phyloP scores from a whole-genome alignment of 2,329 filamentous ascomycete genomes.

The Fusarium ambrosium region DNA sequence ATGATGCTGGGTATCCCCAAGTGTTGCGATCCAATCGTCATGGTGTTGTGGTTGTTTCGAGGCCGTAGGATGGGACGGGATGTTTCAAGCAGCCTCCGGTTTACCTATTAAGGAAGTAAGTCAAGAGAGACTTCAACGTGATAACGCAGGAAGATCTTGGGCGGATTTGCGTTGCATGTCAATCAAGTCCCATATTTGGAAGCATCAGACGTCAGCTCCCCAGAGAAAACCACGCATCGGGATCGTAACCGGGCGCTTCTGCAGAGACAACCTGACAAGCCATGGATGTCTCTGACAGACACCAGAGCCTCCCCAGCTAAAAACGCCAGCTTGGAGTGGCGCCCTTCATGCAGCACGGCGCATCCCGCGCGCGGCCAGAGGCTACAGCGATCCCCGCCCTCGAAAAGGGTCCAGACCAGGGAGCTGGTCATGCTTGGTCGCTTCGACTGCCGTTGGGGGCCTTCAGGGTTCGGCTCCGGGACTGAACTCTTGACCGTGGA shows the following conservation, averaged over 20 bases:
- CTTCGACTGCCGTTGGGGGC: conserved; percentile 4
- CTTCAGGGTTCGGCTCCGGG: conserved; percentile 1
- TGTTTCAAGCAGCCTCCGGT: conserved; percentile 17
- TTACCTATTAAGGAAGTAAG: conserved; percentile 29
- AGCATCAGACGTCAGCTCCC: conserved; percentile 14
- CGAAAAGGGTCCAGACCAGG: conserved; percentile 31
- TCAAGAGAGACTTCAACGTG: conserved; percentile 10
- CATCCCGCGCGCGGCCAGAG: conserved; percentile 41
- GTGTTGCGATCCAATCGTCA: conserved; percentile 21
- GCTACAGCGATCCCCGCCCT: conserved; percentile 32
- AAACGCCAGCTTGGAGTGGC: conserved; percentile 29
- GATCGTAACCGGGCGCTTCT: conserved; percentile 12
- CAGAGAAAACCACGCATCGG: conserved; percentile 28
- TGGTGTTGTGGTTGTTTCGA: conserved; percentile 17
- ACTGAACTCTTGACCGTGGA: not conserved
- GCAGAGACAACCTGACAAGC: conserved; percentile 14
- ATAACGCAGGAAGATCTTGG: conserved; percentile 3
- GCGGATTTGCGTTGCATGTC: not conserved
- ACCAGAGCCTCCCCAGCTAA: conserved; percentile 17
- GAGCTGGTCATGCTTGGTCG: conserved; percentile 16
- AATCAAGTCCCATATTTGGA: conserved; percentile 5
- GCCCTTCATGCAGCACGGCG: conserved; percentile 41
- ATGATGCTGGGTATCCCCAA: not conserved
- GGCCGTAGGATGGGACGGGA: conserved; percentile 11
- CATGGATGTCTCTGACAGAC: conserved; percentile 13